Conservation (phyloP, 305 asterid genomes). For the Andrographis paniculata region DNA sequence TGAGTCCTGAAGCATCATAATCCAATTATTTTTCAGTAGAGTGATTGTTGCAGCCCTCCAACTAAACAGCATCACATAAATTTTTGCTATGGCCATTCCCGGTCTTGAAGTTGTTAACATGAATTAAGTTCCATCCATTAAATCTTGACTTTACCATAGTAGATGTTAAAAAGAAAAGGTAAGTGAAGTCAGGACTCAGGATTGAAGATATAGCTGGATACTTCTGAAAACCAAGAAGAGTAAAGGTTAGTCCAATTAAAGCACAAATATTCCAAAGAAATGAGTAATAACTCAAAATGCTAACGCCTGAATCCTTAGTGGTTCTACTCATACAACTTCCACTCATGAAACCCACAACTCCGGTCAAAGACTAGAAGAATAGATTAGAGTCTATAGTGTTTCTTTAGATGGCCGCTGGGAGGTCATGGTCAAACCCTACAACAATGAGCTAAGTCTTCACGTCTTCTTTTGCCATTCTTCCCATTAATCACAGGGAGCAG, state of each 20-base stretch:
- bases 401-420: constrained; percentile 19
- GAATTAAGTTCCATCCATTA: neutral
- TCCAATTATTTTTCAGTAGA: too few relatives aligned
- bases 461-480: neutral
- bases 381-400: constrained; percentile 11
- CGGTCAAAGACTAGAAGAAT: neutral
- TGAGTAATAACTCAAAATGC: constrained; percentile 1
- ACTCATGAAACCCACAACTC: neutral
- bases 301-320: neutral
- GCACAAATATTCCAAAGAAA: neutral
- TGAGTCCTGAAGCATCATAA: too few relatives aligned
- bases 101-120: too few relatives aligned
- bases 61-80: too few relatives aligned
- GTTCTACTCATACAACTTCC: neutral
- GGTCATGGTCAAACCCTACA: constrained; percentile 31
- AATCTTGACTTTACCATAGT: neutral
- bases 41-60: too few relatives aligned
- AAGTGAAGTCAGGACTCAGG: neutral
- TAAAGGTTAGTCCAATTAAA: neutral
- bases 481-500: neutral
- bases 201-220: neutral
- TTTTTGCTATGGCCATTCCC: too few relatives aligned
- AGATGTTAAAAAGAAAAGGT: neutral
- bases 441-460: neutral
- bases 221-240: neutral